Base-by-base conservation (phyloP, 805 yeast species). In the Blastobotrys robertii region DNA sequence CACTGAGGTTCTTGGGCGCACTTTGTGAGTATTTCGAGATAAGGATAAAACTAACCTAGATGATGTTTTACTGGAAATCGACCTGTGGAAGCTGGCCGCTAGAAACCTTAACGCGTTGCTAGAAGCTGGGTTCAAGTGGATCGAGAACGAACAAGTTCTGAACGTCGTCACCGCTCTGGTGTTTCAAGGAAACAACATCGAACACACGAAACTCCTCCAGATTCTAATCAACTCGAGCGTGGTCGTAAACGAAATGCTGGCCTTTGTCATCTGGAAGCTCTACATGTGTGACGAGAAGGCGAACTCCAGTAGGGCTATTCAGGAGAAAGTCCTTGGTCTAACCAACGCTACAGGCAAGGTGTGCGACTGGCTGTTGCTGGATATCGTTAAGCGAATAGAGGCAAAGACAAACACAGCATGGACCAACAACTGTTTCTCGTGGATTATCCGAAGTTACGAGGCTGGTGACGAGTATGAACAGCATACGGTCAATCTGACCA, bases 271-370 rank as follows among this genome's bases (percentile, higher is more conserved):
- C 1, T 68, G 64, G 48, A 58, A 62, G 19, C 61, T 87, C n/a
- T 79, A 72, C 57, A 54, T 59, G 11, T 53, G 68, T 35, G 75
- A 81, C 51, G 56, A 65, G 0, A 50, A 64, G 0, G 64, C 63
- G 29, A 72, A 73, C 42, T 67, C 85, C 0, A 76, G 66, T 6
- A 38, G 50, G 7, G 60, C 65, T 1, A 57, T 81, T 7, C 74
- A 79, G 54, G 69, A 69, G 19, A 70, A 65, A 38, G 41, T 85
- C 1, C 54, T 81, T 8, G 57, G 61, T 5, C 65, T 73, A 37
- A 86, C 82, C 55, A 59, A 62, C n/a, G 96, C 95, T 3, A 68
- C 88, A 0, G 62, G 68, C 2, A 57, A 73, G 11, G 63, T 77
- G 1, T 75, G 74, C 31, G 97, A 90, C 55, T 56, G 74, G 42